Evolutionary conservation across 1,139 yeast genomes (phyloP), one percentile per base, ranked within the genome.

Genomic region (Scheffersomyces segobiensis): DNA sequence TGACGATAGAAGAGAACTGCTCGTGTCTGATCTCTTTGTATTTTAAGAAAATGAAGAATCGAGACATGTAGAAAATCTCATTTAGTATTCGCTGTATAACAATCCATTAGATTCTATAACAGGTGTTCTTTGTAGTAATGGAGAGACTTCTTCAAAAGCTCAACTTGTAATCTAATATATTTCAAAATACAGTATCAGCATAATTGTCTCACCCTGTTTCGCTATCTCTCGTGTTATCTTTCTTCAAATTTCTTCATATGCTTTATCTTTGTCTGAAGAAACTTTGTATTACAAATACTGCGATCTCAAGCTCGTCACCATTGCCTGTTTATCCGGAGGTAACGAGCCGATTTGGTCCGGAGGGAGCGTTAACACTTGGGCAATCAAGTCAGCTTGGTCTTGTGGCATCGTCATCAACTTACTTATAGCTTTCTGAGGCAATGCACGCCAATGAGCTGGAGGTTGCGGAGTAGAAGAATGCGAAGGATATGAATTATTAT

Each of bases 341-440:
- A 89, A 73, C 1, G 77, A 71, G 50, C 77, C 74, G 48, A 88
- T 76, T 63, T 87, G 90, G 19, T 81, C 86, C 1, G 82, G 82
- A 0, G 87, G 77, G 60, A 89, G 72, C 50, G 81, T 77, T 59
- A 89, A 77, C 4, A 88, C 90, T 69, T 88, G 91, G 14, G 85
- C 86, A 52, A 88, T 82, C 71, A 87, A 79, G 52, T 83, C 82
- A 10, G 91, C 91, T 68, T 88, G 90, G 52, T 82, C 83, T 39
- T 82, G 81, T 6, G 83, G 78, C 64, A 87, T 68, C 46, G 71
- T 75, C 21, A 80, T 69, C 46, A 87, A 71, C 66, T 84, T 85
- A 20, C 76, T 74, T 57, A 80, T 82, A 1, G 89, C 79, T 21
- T 72, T 72, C 3, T 73, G 78, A 4, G 88, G 85, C 52, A 86